Evolutionary conservation across 441 rosid genomes (phyloP).

Genomic region (Erodium texanum): DNA sequence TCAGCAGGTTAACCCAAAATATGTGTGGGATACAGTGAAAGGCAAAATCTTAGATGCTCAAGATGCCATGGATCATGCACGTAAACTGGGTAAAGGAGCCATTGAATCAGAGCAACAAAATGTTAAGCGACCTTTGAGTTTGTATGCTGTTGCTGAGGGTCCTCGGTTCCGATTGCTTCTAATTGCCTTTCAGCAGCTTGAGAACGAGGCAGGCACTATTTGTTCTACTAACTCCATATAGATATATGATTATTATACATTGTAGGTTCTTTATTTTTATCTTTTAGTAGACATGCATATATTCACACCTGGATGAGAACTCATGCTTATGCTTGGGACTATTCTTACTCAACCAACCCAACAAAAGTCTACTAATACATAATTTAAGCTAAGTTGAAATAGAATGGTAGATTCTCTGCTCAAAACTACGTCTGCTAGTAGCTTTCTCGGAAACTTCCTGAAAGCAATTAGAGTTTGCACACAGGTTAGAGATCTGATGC

Average conservation of each 20-base stretch:
- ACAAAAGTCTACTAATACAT: not conserved
- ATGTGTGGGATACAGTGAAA: slow-evolving; percentile 57
- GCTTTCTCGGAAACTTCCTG: not conserved
- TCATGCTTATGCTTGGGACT: not conserved
- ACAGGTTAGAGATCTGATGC: no score
- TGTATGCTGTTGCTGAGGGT: slow-evolving; percentile 60
- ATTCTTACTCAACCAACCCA: not conserved
- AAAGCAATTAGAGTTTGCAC: not conserved
- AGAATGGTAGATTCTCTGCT: not conserved
- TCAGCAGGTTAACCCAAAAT: slow-evolving; percentile 29
- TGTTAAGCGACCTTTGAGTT: slow-evolving; percentile 45
- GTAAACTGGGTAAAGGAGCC: slow-evolving; percentile 32
- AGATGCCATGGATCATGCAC: slow-evolving; percentile 37
- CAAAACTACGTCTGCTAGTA: not conserved
- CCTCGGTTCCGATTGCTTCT: slow-evolving; percentile 64
- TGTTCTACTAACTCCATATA: slow-evolving; percentile 18
- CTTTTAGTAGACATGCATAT: not conserved
- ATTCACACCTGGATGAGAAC: not conserved
- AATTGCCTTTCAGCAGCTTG: slow-evolving; percentile 61
- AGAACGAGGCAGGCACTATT: slow-evolving; percentile 64
- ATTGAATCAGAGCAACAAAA: slow-evolving; percentile 35
- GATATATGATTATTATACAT: slow-evolving; percentile 8
- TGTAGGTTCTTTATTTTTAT: not conserved
- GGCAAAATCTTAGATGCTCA: slow-evolving; percentile 62
- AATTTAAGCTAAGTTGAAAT: not conserved